Conservation (phyloP, 2,329 filamentous ascomycete genomes). For the Sporothrix variecibatus region DNA sequence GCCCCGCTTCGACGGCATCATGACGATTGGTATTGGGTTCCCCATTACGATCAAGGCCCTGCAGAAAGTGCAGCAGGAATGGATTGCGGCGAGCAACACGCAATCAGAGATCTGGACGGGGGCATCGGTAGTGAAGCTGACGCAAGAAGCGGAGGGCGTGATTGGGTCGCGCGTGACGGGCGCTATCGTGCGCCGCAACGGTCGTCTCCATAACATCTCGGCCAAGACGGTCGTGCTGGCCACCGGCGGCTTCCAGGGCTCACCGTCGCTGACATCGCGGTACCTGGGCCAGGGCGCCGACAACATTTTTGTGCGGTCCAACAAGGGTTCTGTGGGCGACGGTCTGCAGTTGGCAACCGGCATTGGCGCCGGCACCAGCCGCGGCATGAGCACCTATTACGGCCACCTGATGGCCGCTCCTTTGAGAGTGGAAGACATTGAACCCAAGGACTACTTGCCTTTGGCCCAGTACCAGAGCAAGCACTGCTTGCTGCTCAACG, state of each 20-base stretch:
- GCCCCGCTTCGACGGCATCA: conserved; percentile 11
- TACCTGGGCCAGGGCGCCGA: conserved; percentile 12
- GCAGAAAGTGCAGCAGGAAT: background rate
- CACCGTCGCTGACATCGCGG: background rate
- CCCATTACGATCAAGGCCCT: background rate
- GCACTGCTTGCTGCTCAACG: conserved; percentile 2
- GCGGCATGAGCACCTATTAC: conserved; percentile 16
- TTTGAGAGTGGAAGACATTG: background rate
- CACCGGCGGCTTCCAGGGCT: conserved; percentile 20
- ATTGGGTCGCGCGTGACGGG: background rate
- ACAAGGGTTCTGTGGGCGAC: conserved; percentile 4
- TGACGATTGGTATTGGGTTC: conserved; percentile 16
- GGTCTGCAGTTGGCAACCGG: background rate
- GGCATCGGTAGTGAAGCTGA: background rate
- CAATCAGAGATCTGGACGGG: background rate
- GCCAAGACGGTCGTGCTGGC: conserved; percentile 5
- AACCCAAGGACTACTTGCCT: background rate
- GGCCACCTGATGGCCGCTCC: conserved; percentile 8
- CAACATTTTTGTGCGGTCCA: conserved; percentile 16
- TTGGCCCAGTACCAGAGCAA: conserved; percentile 13
- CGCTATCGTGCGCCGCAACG: background rate
- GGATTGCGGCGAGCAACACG: background rate
- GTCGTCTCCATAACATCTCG: background rate
- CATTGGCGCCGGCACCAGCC: background rate
- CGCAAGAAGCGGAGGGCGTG: background rate